These are phyloP conservation scores for Backusella sp. DNA, from an alignment of 192 early-diverging fungal genomes.

Conservation along the genomic window DNA sequence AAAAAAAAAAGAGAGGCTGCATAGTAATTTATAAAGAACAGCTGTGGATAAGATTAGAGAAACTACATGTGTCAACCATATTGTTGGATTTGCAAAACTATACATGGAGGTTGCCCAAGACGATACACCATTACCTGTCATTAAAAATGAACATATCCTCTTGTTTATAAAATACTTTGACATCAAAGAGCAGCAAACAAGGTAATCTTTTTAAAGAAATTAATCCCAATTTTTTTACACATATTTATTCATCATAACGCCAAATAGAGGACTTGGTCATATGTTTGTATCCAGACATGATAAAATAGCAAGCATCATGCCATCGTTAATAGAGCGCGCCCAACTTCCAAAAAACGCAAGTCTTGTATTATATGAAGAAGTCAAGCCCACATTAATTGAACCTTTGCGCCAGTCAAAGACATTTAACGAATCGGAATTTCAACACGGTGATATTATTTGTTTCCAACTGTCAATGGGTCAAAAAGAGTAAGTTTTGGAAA, in stretches of 20 bases:
- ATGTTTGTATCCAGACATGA: constrained; percentile 1
- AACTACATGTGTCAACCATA: constrained; percentile 7
- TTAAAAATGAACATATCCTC: constrained; percentile 43
- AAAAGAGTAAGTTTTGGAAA: constrained; percentile 6
- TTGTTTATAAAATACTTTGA: constrained; percentile 92
- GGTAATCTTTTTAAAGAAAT: constrained; percentile 34
- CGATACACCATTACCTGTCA: background rate
- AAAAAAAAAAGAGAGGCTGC: background rate
- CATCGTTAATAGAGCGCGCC: background rate
- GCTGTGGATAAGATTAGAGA: constrained; percentile 32
- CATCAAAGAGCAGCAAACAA: constrained; percentile 50
- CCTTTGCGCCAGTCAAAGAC: background rate
- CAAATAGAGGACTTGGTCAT: constrained; percentile 5
- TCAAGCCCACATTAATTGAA: constrained; percentile 1
- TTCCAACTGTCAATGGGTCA: constrained; percentile 1
- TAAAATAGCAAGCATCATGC: background rate
- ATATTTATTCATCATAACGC: background rate
- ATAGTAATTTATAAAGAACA: background rate
- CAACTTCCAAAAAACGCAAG: background rate
- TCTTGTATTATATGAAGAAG: constrained; percentile 12
- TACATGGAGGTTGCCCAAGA: constrained; percentile 13
- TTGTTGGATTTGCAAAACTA: constrained; percentile 24
- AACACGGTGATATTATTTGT: constrained; percentile 19
- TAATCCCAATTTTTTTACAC: background rate
- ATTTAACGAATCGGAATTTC: constrained; percentile 9